Conservation (phyloP, 1,139 yeast species). For the Meyerozyma elateridarum region DNA sequence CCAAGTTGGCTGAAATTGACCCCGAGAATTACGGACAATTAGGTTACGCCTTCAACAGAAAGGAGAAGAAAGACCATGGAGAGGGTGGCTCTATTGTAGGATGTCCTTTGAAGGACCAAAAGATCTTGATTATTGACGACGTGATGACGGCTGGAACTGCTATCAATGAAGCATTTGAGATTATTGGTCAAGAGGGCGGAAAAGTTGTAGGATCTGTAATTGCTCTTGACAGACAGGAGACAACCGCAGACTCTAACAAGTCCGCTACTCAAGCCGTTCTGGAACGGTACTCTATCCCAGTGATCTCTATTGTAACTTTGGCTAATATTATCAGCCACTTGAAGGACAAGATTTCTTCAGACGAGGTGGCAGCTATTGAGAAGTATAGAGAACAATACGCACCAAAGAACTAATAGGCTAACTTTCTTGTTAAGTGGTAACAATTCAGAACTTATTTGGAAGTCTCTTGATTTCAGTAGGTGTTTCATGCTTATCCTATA, state of each 20-base stretch:
- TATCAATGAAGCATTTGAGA: slow-evolving; percentile 85
- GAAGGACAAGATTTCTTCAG: slow-evolving; percentile 47
- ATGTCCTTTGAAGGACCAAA: slow-evolving; percentile 62
- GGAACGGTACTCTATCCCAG: slow-evolving; percentile 72
- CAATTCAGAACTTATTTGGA: too few relatives aligned
- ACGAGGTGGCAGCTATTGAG: slow-evolving; percentile 51
- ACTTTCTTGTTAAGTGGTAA: too few relatives aligned
- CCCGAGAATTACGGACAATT: slow-evolving; percentile 65
- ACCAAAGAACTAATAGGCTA: slow-evolving; percentile 27
- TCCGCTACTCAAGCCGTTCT: slow-evolving; percentile 84
- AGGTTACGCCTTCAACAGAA: slow-evolving; percentile 75
- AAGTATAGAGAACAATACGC: slow-evolving; percentile 54
- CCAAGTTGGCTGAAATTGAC: slow-evolving; percentile 85
- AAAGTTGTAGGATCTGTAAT: slow-evolving; percentile 77
- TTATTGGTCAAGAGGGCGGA: slow-evolving; percentile 70
- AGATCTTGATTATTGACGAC: slow-evolving; percentile 84
- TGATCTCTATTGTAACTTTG: slow-evolving; percentile 72
- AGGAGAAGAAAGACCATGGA: slow-evolving; percentile 96
- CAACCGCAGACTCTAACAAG: slow-evolving; percentile 58
- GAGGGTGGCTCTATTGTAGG: slow-evolving; percentile 98
- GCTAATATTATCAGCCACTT: slow-evolving; percentile 68
- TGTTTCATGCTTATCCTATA: too few relatives aligned
- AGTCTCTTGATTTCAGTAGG: too few relatives aligned
- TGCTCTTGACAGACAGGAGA: slow-evolving; percentile 93
- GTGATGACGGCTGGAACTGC: slow-evolving; percentile 99